phyloP scores from a whole-genome alignment of 2,329 filamentous ascomycete species.

The Gremmenia infestans region DNA sequence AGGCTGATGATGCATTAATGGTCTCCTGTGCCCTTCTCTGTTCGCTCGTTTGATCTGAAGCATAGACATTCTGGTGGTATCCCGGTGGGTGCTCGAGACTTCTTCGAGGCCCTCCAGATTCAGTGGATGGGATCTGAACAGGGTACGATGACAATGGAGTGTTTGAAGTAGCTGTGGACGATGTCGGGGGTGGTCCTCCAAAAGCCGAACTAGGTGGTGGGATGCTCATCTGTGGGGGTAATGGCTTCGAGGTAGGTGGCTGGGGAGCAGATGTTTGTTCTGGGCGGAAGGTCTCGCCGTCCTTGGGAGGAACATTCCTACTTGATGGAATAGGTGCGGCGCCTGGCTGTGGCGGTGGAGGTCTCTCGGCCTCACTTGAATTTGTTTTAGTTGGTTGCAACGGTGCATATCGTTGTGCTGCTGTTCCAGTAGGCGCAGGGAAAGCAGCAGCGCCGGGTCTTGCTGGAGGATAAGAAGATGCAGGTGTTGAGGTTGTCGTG shows the following conservation, averaged over 20 bases:
- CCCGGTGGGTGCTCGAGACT: constrained; percentile 36
- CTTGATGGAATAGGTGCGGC: constrained; percentile 43
- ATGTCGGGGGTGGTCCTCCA: constrained; percentile 40
- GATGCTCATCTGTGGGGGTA: constrained; percentile 47
- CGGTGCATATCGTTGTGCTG: constrained; percentile 32
- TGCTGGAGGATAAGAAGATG: constrained; percentile 36
- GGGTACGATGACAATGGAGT: constrained; percentile 24
- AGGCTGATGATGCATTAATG: constrained; percentile 6
- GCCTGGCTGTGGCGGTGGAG: constrained; percentile 54
- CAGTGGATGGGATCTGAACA: constrained; percentile 14
- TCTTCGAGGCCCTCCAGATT: constrained; percentile 11
- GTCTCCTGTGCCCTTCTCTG: constrained; percentile 34
- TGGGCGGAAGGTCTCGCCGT: constrained; percentile 40
- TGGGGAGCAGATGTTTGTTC: constrained; percentile 32
- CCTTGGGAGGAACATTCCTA: constrained; percentile 43
- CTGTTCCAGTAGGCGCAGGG: constrained; percentile 35
- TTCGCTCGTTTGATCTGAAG: constrained; percentile 45
- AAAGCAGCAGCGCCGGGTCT: constrained; percentile 47
- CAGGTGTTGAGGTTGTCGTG: constrained; percentile 29
- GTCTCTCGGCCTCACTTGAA: constrained; percentile 33
- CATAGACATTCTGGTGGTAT: constrained; percentile 52
- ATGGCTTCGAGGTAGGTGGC: constrained; percentile 27
- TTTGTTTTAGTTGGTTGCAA: constrained; percentile 42
- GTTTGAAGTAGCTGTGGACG: constrained; percentile 38
- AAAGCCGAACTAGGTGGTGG: constrained; percentile 41